Conservation (phyloP, 2,329 filamentous ascomycete species). For the Venturia asperata region DNA sequence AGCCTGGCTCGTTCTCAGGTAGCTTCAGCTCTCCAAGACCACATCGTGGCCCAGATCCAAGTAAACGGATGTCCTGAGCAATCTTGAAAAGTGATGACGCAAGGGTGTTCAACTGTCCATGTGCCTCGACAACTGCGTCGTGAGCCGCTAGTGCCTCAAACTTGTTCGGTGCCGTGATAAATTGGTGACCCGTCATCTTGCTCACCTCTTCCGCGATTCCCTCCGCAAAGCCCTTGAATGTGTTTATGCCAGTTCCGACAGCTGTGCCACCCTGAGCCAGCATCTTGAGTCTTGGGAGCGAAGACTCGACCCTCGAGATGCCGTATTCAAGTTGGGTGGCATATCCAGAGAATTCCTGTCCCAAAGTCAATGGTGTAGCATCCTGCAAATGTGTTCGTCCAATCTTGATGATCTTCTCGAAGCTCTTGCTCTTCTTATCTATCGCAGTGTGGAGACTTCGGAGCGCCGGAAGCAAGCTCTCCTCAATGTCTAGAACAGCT, state of each 20-base stretch:
- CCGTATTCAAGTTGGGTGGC: constrained; percentile 89
- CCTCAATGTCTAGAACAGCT: constrained; percentile 86
- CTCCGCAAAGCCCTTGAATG: constrained; percentile 91
- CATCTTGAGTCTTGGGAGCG: constrained; percentile 74
- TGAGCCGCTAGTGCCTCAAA: constrained; percentile 95
- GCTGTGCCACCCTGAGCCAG: constrained; percentile 94
- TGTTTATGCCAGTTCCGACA: constrained; percentile 96
- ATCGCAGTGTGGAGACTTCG: constrained; percentile 75
- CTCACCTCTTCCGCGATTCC: constrained; percentile 83
- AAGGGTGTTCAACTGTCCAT: constrained; percentile 87
- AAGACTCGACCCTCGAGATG: constrained; percentile 76
- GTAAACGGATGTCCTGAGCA: constrained; percentile 94
- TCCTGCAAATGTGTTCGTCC: constrained; percentile 96
- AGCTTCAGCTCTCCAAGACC: constrained; percentile 88
- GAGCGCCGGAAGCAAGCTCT: constrained; percentile 74
- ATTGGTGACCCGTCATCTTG: constrained; percentile 87
- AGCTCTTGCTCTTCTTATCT: constrained; percentile 81
- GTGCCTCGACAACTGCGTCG: constrained; percentile 91
- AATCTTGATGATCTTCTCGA: constrained; percentile 97
- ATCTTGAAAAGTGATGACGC: constrained; percentile 93
- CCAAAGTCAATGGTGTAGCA: constrained; percentile 88
- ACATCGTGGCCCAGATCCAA: constrained; percentile 90
- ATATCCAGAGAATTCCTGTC: constrained; percentile 97
- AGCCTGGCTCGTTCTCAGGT: constrained; percentile 96
- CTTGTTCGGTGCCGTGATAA: constrained; percentile 97